Base-by-base conservation (phyloP, 208 protist genomes). In the Porcisia hertigi region DNA sequence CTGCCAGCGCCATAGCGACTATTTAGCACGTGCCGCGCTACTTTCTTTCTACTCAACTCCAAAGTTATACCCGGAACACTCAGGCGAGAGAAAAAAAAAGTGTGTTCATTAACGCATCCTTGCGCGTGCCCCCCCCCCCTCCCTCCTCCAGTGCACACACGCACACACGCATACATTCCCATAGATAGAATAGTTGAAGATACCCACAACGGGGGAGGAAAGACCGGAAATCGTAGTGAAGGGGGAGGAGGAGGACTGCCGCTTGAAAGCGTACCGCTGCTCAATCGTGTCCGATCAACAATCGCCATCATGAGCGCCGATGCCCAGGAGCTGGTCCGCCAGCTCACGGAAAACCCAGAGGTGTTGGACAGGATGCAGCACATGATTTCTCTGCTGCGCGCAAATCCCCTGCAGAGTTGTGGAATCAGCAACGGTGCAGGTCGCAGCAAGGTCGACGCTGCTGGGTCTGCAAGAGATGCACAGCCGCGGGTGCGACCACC, bases 261-360 rank as follows among this genome's bases (percentile, higher is more conserved):
- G 25, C 23, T 47, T 4, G 39, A 16, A 52, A 20, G 8, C 25
- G 6, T n/a, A 65, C 20, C 36, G 63, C 63, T 30, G 12, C 41
- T 11, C 25, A n/a, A 69, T 71, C 66, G 18, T 36, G 30, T 8
- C 30, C 30, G 30, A 30, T 30, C 30, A 30, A 30, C 5, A 36
- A 14, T 6, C 34, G 7, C 18, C 34, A 43, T 53, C n/a, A 92
- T 89, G 86, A 81, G 81, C 75, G 58, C 71, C 53, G 83, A 91
- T 43, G 80, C 82, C 9, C 65, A 92, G 49, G 73, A 85, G 73
- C 76, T 94, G 52, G 76, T 94, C 54, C 90, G 90, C 73, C 88
- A 94, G 75, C 82, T 94, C 16, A 75, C 86, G 3, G 76, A 79
- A 11, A 90, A 94, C 63, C 90, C 90, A 34, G 81, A 94, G 60